phyloP scores from a whole-genome alignment of 208 protist genomes.

The Leishmania guyanensis region DNA sequence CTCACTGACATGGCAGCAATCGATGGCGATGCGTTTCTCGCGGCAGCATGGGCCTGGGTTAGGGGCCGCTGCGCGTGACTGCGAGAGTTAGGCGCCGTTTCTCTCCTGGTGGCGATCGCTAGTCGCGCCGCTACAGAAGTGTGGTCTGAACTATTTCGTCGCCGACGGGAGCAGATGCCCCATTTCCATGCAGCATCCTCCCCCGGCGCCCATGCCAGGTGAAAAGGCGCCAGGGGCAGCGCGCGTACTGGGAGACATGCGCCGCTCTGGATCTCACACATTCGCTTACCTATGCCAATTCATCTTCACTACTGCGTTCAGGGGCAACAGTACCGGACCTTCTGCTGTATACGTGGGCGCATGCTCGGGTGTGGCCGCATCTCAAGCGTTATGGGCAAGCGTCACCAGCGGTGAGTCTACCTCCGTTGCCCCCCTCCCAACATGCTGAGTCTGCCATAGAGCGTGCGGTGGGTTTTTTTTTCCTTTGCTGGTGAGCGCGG shows the following conservation, averaged over 20 bases:
- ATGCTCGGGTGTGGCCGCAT: background rate
- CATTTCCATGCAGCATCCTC: no score
- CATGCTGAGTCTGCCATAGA: background rate
- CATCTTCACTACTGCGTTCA: no score
- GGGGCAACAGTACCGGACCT: background rate
- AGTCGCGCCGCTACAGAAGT: background rate
- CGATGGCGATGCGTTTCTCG: slow-evolving; percentile 33
- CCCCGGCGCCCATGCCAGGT: no score
- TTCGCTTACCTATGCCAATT: no score
- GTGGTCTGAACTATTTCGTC: background rate
- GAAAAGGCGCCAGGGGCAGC: no score
- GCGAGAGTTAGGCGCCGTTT: slow-evolving; percentile 9
- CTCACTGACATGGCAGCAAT: slow-evolving; percentile 40
- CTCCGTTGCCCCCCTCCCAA: background rate
- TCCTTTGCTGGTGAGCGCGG: slow-evolving; percentile 35
- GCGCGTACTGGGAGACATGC: background rate
- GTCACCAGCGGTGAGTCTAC: no score
- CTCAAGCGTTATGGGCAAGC: background rate
- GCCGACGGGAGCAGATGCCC: no score
- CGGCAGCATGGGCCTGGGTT: slow-evolving; percentile 7
- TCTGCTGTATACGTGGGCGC: slow-evolving; percentile 7
- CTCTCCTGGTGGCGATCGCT: background rate
- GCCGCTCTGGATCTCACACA: background rate
- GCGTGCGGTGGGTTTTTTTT: slow-evolving; percentile 5
- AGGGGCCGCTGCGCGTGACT: background rate